Base-by-base conservation (phyloP, 495 filamentous ascomycete species). In the Lasiosphaeria hispida region DNA sequence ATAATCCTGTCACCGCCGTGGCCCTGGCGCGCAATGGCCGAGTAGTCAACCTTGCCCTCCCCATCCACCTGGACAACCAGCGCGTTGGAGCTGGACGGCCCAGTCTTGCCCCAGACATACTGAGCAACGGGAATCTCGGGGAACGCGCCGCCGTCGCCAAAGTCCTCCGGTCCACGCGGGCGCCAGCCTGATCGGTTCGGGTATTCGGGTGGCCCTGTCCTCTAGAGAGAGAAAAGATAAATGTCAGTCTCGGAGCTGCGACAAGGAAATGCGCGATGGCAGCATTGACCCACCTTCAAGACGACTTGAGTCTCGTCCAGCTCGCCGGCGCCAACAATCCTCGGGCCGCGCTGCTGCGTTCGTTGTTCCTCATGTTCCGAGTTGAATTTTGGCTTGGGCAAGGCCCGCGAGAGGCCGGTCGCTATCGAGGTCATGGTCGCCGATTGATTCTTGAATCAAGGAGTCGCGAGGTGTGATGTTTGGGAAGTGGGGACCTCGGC, bases 141-240 rank as follows among this genome's bases (percentile, higher is more conserved):
- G 72, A 97, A 98, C 48, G 93, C 92, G 65, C 94, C 94, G 56
- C 94, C 94, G 78, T 97, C 92, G 64, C 89, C 92, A 75, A 90
- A 97, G 73, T 97, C 95, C 72, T 97, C 92, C 59, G 85, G 78
- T 10, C 80, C 81, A 59, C 91, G 85, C 14, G 92, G 92, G 58
- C 92, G 86, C 92, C 92, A 96, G 82, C 87, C 86, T 69, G 86
- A 69, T 59, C 92, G 87, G 62, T 92, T 85, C 36, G 86, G 86
- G 67, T 97, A 96, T 2, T 92, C 83, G 5, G 95, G 91, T 40
- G 94, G 94, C 8, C 94, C 92, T 43, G 79, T 80, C 74, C 85
- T 88, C 86, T 96, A 73, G 11, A 10, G 7, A 53, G 15, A 34
- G 7, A 9, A 30, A 30, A 30, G 23, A 5, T 2, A 30, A 30